A percentile compares a stretch with the other conserved stretches of the same genome.
Conservation (phyloP, 2,329 filamentous ascomycete genomes). For the Cladosporium sp. region DNA sequence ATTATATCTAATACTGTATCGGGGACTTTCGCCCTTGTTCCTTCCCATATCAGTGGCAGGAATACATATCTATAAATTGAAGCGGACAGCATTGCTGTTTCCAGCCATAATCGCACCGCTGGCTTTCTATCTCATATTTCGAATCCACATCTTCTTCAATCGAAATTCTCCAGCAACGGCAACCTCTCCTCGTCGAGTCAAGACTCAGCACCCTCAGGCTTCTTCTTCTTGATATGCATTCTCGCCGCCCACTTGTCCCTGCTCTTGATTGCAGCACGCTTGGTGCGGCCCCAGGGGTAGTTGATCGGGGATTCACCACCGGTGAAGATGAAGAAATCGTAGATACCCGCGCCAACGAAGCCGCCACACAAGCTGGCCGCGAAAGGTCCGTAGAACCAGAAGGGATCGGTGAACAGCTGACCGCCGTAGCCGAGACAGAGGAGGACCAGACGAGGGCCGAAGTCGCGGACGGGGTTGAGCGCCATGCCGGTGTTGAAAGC, state of each 20-base stretch:
- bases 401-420: slow-evolving; percentile 36
- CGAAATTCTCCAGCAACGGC: background rate
- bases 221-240: slow-evolving; percentile 15
- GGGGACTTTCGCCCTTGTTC: too few species aligned
- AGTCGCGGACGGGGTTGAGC: slow-evolving; percentile 48
- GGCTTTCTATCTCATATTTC: too few species aligned
- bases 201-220: background rate
- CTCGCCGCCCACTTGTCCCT: slow-evolving; percentile 25
- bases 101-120: too few species aligned
- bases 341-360: slow-evolving; percentile 43
- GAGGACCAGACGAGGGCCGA: slow-evolving; percentile 46
- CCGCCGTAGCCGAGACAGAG: slow-evolving; percentile 42
- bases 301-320: slow-evolving; percentile 49
- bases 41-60: too few species aligned
- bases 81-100: too few species aligned
- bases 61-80: too few species aligned
- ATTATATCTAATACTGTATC: too few species aligned
- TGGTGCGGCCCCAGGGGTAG: slow-evolving; percentile 37
- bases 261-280: slow-evolving; percentile 22
- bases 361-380: slow-evolving; percentile 39
- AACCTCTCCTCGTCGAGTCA: background rate
- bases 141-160: background rate
- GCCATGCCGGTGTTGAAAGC: slow-evolving; percentile 46
- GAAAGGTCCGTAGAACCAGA: slow-evolving; percentile 47
- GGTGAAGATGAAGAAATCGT: slow-evolving; percentile 49